A percentile compares a stretch with the other conserved stretches of the same genome.
phyloP scores from a whole-genome alignment of 1,139 yeast species.

The Dujonia santamariae region DNA sequence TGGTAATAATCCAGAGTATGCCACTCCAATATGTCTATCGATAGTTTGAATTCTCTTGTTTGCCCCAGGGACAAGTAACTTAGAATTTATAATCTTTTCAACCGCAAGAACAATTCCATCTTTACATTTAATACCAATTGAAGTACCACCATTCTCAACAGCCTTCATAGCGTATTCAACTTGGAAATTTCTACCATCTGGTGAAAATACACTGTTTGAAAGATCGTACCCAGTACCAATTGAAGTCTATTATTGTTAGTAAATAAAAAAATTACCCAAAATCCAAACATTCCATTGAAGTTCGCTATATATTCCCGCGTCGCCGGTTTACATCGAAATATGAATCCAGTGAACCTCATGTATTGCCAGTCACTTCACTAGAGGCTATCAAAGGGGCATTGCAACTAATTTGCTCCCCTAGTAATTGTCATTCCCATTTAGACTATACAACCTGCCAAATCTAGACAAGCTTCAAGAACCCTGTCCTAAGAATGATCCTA shows the following conservation, averaged over 20 bases:
- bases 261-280: too few relatives aligned
- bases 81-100: conserved; percentile 85
- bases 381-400: too few relatives aligned
- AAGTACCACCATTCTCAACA: conserved; percentile 95
- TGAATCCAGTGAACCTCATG: too few relatives aligned
- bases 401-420: too few relatives aligned
- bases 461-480: too few relatives aligned
- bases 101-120: conserved; percentile 97
- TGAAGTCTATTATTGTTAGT: conserved; percentile 52
- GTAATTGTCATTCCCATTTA: too few relatives aligned
- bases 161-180: conserved; percentile 98
- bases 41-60: conserved; percentile 89
- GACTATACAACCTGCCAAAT: too few relatives aligned
- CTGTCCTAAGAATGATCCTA: too few relatives aligned
- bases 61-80: conserved; percentile 82
- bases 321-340: too few relatives aligned
- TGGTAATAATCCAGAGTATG: conserved; percentile 90
- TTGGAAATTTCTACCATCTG: conserved; percentile 96
- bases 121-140: conserved; percentile 85
- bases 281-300: too few relatives aligned
- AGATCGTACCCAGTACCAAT: conserved; percentile 97
- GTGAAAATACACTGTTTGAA: conserved; percentile 82
- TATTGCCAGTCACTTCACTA: too few relatives aligned
- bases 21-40: conserved; percentile 92
- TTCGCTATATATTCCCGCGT: too few relatives aligned